Percentiles rank a stretch among this genome's conserved stretches.
Conservation (phyloP, 805 yeast species). For the Saccharomyces kudriavzevii region DNA sequence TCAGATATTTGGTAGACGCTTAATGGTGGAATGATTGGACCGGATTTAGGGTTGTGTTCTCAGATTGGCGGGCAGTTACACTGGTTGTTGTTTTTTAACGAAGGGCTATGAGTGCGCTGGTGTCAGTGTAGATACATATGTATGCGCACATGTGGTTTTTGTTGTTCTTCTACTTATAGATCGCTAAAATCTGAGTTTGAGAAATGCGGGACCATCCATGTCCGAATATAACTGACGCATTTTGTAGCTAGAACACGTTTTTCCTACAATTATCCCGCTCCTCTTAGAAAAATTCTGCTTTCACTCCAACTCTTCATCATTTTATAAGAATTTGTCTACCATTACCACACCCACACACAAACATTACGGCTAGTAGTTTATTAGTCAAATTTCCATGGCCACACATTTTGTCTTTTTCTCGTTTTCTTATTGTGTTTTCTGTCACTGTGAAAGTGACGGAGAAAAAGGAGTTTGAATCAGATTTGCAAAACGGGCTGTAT, state of each 20-base stretch:
- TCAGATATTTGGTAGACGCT: neutral
- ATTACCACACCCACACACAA: neutral
- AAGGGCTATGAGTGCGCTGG: neutral
- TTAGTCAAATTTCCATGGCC: neutral
- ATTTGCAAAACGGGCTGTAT: neutral
- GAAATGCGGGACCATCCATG: neutral
- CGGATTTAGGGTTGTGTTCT: neutral
- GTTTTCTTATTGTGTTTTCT: neutral
- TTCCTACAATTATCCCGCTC: neutral
- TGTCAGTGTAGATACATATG: neutral
- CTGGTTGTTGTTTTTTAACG: neutral
- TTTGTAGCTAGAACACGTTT: neutral
- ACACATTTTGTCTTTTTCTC: neutral
- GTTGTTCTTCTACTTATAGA: neutral
- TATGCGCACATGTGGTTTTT: neutral
- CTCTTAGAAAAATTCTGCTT: neutral
- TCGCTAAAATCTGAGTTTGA: neutral
- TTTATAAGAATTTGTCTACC: neutral
- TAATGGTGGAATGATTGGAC: neutral
- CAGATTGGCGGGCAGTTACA: neutral
- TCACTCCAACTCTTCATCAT: neutral
- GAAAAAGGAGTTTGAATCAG: neutral
- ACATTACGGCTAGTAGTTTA: neutral
- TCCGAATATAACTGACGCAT: neutral
- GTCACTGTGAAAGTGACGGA: neutral